Evolutionary conservation across 345 rosid genomes (phyloP), one percentile per base, ranked within the genome.

Genomic region (Aegle marmelos): DNA sequence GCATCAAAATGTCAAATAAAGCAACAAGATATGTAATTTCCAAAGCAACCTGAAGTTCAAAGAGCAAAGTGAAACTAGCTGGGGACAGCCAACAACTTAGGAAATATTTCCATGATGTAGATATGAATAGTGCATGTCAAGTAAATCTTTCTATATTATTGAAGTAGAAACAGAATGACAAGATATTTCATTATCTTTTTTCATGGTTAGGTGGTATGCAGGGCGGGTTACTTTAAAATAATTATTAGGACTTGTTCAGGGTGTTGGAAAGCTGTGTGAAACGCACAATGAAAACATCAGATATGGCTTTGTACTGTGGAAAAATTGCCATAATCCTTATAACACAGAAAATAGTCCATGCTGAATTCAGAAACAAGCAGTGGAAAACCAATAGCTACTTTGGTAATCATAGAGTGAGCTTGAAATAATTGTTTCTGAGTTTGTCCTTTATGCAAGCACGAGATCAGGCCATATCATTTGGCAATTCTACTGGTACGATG

Each of bases 391-490:
- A 59, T 53, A 39, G 54, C 30, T 53, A 30, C 6, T 71, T 39
- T 1, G 2, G 58, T 71, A 30, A 50, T 33, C 39, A 36, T 6
- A 10, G 53, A 7, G 50, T 7, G 31, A 33, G 34, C n/a, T 56
- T 24, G 30, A 56, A 13, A 36, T 64, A 7, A 9, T 3, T 45
- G 69, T 33, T 13, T 72, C 22, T 30, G 70, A 19, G 41, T 60
- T 73, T 39, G 53, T n/a, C 54, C 11, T 62, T 62, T 62, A 45
- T 30, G 30, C 70, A 48, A 50, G 64, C 68, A 50, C 17, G 17
- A 34, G 59, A 75, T 53, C 62, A 50, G 48, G 37, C 24, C 71
- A 75, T 14, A 53, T n/a, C 50, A 65, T 31, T 62, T 53, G 71
- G 19, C 13, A 65, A 31, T 28, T 50, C 58, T 31, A 45, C 31